Evolutionary conservation across 306 rosid genomes (phyloP).

Genomic region (Dryas drummondii): DNA sequence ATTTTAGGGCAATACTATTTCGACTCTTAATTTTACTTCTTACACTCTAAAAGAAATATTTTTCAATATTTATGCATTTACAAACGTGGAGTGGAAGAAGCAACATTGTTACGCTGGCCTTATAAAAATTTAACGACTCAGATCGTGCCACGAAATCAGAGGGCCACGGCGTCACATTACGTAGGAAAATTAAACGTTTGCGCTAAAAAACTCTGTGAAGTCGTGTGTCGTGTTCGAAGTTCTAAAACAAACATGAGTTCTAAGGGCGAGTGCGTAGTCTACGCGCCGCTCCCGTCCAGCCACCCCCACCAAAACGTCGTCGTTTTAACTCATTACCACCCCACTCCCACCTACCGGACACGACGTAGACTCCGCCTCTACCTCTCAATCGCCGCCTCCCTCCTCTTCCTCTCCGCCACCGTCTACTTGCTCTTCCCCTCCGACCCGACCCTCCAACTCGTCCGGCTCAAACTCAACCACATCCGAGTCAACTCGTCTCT

Average conservation of each 20-base stretch:
- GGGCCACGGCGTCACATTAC: background rate
- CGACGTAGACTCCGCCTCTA: conserved; percentile 21
- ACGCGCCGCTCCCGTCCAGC: conserved; percentile 52
- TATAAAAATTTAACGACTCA: background rate
- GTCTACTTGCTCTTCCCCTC: conserved; percentile 61
- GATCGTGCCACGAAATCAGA: background rate
- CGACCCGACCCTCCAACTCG: conserved; percentile 57
- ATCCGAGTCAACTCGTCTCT: conserved; percentile 48
- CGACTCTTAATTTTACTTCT: background rate
- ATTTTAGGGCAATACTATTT: background rate
- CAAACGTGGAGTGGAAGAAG: no score
- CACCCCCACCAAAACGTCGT: conserved; percentile 50
- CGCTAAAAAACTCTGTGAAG: background rate
- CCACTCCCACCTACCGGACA: background rate
- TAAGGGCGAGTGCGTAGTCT: conserved; percentile 39
- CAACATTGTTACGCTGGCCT: no score
- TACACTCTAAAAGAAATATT: background rate
- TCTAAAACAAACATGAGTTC: conserved; percentile 35
- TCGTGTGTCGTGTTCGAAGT: background rate
- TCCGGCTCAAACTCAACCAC: conserved; percentile 53
- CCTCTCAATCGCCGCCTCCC: conserved; percentile 20
- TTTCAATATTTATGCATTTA: no score
- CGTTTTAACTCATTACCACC: conserved; percentile 53
- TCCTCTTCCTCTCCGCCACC: conserved; percentile 44
- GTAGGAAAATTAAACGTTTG: background rate